phyloP scores from a whole-genome alignment of 78 protist species.

The Goniomonas avonlea region DNA sequence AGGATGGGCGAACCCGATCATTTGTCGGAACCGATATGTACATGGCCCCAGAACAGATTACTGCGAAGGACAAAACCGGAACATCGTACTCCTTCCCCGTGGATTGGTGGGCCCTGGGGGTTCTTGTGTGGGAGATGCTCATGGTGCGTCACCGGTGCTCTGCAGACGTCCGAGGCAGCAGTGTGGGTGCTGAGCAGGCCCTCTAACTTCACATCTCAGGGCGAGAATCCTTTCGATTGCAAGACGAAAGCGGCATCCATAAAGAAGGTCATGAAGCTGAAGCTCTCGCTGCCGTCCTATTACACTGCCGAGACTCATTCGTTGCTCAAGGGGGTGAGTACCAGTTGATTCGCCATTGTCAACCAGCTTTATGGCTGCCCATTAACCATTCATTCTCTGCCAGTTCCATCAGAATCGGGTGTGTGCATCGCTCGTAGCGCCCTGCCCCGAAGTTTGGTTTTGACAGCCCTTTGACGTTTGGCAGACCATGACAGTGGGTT shows the following conservation, averaged over 20 bases:
- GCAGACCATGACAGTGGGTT: neutral
- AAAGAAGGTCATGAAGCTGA: neutral
- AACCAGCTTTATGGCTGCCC: neutral
- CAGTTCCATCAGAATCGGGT: neutral
- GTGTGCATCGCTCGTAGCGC: neutral
- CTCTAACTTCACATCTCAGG: neutral
- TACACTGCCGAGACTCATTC: neutral
- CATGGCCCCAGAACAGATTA: conserved; percentile 17
- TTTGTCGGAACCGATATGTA: neutral
- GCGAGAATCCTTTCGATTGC: conserved; percentile 3
- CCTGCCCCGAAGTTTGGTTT: too few relatives aligned
- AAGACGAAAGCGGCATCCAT: neutral
- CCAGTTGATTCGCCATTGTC: too few relatives aligned
- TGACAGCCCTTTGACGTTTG: neutral
- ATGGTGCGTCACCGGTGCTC: too few relatives aligned
- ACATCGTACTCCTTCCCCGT: too few relatives aligned
- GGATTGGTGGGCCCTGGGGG: conserved; percentile 14
- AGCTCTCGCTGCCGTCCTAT: neutral
- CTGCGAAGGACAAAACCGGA: too few relatives aligned
- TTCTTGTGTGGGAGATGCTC: conserved; percentile 13
- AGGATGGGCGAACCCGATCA: neutral
- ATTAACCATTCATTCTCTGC: neutral
- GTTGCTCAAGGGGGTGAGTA: neutral
- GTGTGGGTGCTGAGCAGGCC: neutral
- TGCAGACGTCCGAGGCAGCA: neutral